phyloP scores from a whole-genome alignment of 805 yeast genomes.

The Starmera pachycereana region DNA sequence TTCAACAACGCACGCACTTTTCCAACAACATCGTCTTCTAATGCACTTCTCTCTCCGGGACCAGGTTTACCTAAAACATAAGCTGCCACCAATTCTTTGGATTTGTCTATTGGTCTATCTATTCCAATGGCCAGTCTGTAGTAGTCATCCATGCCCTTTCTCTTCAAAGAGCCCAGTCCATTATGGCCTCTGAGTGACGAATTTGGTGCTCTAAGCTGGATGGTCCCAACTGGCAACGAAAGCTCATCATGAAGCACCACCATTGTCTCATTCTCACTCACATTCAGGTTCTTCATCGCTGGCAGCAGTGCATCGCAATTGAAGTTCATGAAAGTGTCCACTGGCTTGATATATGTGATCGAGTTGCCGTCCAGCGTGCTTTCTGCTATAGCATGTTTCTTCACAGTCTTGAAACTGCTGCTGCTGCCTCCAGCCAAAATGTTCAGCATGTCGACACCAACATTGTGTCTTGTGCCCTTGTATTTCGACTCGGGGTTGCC shows the following conservation, averaged over 20 bases:
- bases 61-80: conserved; percentile 54
- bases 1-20: conserved; percentile 28
- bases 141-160: conserved; percentile 37
- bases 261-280: conserved; percentile 24
- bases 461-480: conserved; percentile 62
- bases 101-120: conserved; percentile 47
- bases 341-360: conserved; percentile 30
- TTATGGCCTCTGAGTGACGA: conserved; percentile 75
- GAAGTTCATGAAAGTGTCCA: conserved; percentile 49
- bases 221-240: conserved; percentile 52
- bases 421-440: conserved; percentile 8
- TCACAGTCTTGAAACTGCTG: conserved; percentile 2
- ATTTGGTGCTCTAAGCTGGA: conserved; percentile 49
- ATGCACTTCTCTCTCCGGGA: conserved; percentile 29
- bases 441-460: conserved; percentile 53
- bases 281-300: conserved; percentile 29
- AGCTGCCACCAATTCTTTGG: conserved; percentile 33
- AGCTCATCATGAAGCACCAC: conserved; percentile 76
- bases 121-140: conserved; percentile 71
- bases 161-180: conserved; percentile 55
- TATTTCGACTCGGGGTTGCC: conserved; percentile 72
- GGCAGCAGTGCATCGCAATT: conserved; percentile 50
- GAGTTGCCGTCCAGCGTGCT: conserved; percentile 11
- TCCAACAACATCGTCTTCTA: conserved; percentile 32
- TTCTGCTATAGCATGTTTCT: conserved; percentile 6